These are phyloP conservation scores for Sanguinoderma infundibulare DNA, from an alignment of 1,284 basidiomycete genomes.

Conservation along the genomic window DNA sequence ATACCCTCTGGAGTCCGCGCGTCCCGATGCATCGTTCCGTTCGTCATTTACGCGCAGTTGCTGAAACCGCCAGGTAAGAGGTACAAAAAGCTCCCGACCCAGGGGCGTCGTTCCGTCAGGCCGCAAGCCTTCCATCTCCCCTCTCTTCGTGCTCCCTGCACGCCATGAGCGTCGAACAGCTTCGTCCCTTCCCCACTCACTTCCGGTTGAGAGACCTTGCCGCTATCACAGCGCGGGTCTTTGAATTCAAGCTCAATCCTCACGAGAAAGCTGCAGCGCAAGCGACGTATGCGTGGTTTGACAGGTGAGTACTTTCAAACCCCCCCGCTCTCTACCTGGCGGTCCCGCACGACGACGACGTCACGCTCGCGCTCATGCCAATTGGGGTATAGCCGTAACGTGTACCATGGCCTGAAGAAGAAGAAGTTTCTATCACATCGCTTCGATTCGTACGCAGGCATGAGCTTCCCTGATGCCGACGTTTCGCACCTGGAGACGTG, in stretches of 20 bases:
- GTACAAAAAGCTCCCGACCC: slow-evolving; percentile 17
- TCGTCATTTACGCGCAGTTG: not conserved
- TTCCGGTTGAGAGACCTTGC: slow-evolving; percentile 27
- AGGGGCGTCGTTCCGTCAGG: not conserved
- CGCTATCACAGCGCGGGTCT: slow-evolving; percentile 22
- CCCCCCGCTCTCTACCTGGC: not conserved
- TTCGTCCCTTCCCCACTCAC: slow-evolving; percentile 27
- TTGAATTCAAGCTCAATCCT: slow-evolving; percentile 29
- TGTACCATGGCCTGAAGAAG: slow-evolving; percentile 27
- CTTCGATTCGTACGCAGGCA: slow-evolving; percentile 47
- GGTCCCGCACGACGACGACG: too few relatives aligned
- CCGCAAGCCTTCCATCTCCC: not conserved
- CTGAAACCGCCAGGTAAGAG: slow-evolving; percentile 1
- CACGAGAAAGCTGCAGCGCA: slow-evolving; percentile 19
- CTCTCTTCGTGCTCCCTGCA: not conserved
- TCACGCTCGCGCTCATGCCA: not conserved
- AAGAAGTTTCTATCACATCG: slow-evolving; percentile 27
- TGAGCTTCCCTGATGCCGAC: slow-evolving; percentile 50
- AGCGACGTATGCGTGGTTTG: slow-evolving; percentile 24
- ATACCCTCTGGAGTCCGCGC: slow-evolving; percentile 8
- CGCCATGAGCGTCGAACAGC: slow-evolving; percentile 26
- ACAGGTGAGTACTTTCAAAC: slow-evolving; percentile 14
- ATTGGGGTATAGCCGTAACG: slow-evolving; percentile 16
- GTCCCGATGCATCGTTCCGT: slow-evolving; percentile 6
- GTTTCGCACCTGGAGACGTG: slow-evolving; percentile 46